Evolutionary conservation across 2,329 filamentous ascomycete species (phyloP).

Genomic region (Sarocladiaceae sp.): DNA sequence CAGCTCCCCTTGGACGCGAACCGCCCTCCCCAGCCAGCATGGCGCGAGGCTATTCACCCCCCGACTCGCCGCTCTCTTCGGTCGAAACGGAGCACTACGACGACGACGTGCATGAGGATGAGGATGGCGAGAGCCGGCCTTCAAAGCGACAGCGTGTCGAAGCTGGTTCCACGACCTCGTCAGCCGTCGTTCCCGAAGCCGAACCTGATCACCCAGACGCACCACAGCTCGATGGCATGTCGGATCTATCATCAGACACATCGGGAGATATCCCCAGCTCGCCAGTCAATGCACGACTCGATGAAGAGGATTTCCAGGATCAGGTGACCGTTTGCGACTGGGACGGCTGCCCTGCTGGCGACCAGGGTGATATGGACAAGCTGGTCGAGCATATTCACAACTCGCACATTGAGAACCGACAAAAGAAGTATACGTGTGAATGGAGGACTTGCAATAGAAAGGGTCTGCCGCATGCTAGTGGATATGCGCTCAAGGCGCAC

Average conservation of each 20-base stretch:
- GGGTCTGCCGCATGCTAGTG: slow-evolving; percentile 86
- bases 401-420: slow-evolving; percentile 85
- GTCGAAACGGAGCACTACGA: slow-evolving; percentile 40
- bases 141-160: slow-evolving; percentile 42
- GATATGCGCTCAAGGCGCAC: slow-evolving; percentile 91
- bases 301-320: slow-evolving; percentile 70
- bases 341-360: slow-evolving; percentile 66
- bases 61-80: slow-evolving; percentile 43
- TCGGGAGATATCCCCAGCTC: slow-evolving; percentile 77
- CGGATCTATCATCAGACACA: slow-evolving; percentile 83
- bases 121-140: slow-evolving; percentile 32
- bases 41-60: slow-evolving; percentile 30
- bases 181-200: slow-evolving; percentile 30
- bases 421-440: slow-evolving; percentile 98
- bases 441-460: slow-evolving; percentile 88
- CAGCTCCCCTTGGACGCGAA: background rate
- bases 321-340: slow-evolving; percentile 74
- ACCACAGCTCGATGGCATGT: slow-evolving; percentile 47
- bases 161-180: slow-evolving; percentile 38
- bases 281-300: slow-evolving; percentile 57
- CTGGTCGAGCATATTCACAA: slow-evolving; percentile 82
- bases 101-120: slow-evolving; percentile 37
- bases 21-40: slow-evolving; percentile 20
- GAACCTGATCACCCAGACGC: slow-evolving; percentile 41
- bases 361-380: slow-evolving; percentile 73